Conservation (phyloP, 371 early-diverging fungal genomes). For the Mortierella sp. region DNA sequence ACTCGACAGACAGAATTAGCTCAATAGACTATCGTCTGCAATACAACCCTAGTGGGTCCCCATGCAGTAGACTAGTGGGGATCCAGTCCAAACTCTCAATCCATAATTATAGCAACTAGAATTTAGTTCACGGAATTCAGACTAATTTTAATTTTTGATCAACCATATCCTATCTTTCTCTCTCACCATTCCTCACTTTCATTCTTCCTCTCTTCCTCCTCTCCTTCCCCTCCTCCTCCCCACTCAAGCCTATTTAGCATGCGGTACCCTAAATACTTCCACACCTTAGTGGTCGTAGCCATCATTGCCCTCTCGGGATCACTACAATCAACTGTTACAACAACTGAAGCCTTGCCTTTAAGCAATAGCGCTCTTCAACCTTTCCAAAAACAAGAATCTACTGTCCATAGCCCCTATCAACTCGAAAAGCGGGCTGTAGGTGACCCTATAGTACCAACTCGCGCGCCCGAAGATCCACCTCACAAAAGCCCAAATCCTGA, state of each 20-base stretch:
- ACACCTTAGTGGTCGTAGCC: slow-evolving; percentile 16
- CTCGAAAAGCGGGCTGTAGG: not conserved
- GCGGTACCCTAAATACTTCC: slow-evolving; percentile 12
- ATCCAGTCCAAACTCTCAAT: slow-evolving; percentile 15
- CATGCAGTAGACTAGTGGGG: slow-evolving; percentile 2
- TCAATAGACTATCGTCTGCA: not conserved
- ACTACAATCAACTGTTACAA: not conserved
- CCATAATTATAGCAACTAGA: not conserved
- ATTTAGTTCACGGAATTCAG: not conserved
- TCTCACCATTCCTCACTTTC: not conserved
- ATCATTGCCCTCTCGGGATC: slow-evolving; percentile 14
- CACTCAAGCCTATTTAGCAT: not conserved
- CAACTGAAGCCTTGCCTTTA: slow-evolving; percentile 13
- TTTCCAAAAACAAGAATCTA: not conserved
- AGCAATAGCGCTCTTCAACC: not conserved
- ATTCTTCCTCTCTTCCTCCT: not conserved
- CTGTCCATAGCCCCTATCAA: not conserved
- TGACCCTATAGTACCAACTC: not conserved
- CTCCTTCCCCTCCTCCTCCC: slow-evolving; percentile 1
- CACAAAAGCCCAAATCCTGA: not conserved
- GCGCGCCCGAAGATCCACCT: slow-evolving; percentile 2
- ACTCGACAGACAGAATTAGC: not conserved
- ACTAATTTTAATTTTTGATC: not conserved
- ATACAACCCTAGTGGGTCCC: not conserved
- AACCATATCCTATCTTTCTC: not conserved